These are phyloP conservation scores for Adenanthera pavonina DNA, from an alignment of 306 rosid genomes.

Conservation along the genomic window DNA sequence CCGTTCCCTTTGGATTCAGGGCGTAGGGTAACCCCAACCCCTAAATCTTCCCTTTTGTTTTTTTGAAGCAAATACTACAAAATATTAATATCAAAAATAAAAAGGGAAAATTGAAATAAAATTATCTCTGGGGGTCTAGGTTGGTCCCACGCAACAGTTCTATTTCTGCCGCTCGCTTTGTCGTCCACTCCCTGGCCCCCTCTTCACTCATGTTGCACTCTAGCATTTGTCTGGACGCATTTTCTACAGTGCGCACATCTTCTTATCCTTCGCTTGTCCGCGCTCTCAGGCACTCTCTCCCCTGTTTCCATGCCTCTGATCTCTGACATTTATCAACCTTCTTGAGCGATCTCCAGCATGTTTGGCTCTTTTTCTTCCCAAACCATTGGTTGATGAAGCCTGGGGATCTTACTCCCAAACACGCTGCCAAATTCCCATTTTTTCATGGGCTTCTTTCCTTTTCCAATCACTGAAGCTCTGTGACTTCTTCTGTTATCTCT, in stretches of 20 bases:
- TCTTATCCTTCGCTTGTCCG: conserved; percentile 46
- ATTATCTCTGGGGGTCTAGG: conserved; percentile 21
- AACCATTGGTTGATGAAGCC: not conserved
- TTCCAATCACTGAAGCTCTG: conserved; percentile 24
- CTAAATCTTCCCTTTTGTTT: not conserved
- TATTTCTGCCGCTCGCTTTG: conserved; percentile 64
- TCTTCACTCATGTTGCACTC: conserved; percentile 38
- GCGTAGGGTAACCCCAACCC: not conserved
- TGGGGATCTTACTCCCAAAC: not conserved
- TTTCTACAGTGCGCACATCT: conserved; percentile 42
- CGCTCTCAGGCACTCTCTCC: not conserved
- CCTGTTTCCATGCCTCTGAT: conserved; percentile 18
- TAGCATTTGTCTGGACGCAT: conserved; percentile 38
- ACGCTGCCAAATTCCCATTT: not conserved
- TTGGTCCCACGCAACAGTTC: conserved; percentile 56
- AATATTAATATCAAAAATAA: not conserved
- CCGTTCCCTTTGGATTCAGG: conserved; percentile 1
- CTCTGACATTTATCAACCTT: conserved; percentile 17
- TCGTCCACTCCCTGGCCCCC: conserved; percentile 43
- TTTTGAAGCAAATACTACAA: conserved; percentile 5
- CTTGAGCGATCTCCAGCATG: conserved; percentile 23
- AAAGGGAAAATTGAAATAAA: not conserved
- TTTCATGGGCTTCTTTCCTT: conserved; percentile 17
- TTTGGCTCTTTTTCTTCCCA: not conserved
- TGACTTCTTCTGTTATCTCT: conserved; percentile 32